These are phyloP conservation scores for Aspergillus pseudoglaucus DNA, from an alignment of 2,329 filamentous ascomycete species.

Conservation along the genomic window DNA sequence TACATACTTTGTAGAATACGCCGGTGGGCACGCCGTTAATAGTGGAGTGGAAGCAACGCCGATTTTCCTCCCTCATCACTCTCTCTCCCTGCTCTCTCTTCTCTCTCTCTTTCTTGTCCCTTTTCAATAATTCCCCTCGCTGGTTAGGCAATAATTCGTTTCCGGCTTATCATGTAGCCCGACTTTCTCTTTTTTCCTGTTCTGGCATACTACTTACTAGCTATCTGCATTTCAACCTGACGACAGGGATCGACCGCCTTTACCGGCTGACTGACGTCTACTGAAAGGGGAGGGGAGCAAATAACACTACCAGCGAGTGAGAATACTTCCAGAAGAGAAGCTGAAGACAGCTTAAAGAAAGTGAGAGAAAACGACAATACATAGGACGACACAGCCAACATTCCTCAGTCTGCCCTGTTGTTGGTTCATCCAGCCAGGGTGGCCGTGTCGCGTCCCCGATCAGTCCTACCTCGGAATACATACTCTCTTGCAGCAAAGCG, in stretches of 20 bases:
- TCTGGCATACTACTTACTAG: not conserved
- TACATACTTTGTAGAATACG: not conserved
- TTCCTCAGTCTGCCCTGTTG: conserved; percentile 7
- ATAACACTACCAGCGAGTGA: not conserved
- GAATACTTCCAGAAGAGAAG: not conserved
- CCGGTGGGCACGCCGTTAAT: not conserved
- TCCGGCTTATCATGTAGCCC: not conserved
- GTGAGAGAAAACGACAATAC: too few species aligned
- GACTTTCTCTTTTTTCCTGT: not conserved
- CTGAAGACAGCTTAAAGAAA: not conserved
- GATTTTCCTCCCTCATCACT: conserved; percentile 13
- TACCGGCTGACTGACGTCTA: not conserved
- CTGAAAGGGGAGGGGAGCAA: not conserved
- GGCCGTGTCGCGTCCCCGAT: conserved; percentile 10
- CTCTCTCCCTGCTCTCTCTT: conserved; percentile 5
- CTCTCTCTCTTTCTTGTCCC: conserved; percentile 1
- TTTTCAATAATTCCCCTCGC: not conserved
- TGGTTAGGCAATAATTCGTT: not conserved
- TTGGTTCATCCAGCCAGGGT: conserved; percentile 12
- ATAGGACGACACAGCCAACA: not conserved
- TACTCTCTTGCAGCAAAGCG: not conserved
- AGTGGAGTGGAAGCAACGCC: not conserved
- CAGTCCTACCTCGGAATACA: too few species aligned
- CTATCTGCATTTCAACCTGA: not conserved
- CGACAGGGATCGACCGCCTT: not conserved